Base-by-base conservation (phyloP, 1,284 basidiomycete species). In the Afroboletus lepidellus region DNA sequence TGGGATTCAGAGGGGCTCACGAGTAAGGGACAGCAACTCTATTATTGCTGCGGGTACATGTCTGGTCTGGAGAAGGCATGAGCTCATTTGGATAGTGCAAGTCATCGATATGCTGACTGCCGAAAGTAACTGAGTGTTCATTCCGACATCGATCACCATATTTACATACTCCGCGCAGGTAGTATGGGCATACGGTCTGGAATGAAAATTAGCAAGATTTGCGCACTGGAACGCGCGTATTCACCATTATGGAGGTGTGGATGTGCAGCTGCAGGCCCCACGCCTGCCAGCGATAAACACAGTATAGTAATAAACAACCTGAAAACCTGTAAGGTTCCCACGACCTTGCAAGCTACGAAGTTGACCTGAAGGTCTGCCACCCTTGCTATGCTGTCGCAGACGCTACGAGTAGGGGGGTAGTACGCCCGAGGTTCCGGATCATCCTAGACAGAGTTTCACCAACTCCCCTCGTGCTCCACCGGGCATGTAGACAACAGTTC, bases 111-210 rank as follows among this genome's bases (percentile, higher is more conserved):
- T 57, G 67, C 72, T 45, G 44, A 75, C 71, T 71, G 45, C 72
- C 67, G 61, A 76, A 77, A 12, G 59, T 62, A 25, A 51, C 68
- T 63, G 57, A 64, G 62, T 90, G 88, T 55, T 89, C 85, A 60
- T 87, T 83, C 58, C 80, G 78, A 66, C 89, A 92, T 41, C 66
- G 71, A 48, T 75, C 69, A 2, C 90, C 90, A 60, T 85, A 92
- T 60, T 74, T 79, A 72, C 89, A 91, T 47, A 72, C 63, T 2
- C 88, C 89, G 21, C 81, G 80, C 45, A 87, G 66, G 62, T 78
- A 90, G 66, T 74, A 90, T 52, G 76, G 72, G 61, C 90, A 92
- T 3, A 81, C 72, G 4, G 55, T 1, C 66, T 71, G 38, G 38
- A 11, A 41, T 25, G 41, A 54, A 8, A 3, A 39, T 63, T 13